phyloP scores from a whole-genome alignment of 345 rosid genomes.

The Lepidium didymum region DNA sequence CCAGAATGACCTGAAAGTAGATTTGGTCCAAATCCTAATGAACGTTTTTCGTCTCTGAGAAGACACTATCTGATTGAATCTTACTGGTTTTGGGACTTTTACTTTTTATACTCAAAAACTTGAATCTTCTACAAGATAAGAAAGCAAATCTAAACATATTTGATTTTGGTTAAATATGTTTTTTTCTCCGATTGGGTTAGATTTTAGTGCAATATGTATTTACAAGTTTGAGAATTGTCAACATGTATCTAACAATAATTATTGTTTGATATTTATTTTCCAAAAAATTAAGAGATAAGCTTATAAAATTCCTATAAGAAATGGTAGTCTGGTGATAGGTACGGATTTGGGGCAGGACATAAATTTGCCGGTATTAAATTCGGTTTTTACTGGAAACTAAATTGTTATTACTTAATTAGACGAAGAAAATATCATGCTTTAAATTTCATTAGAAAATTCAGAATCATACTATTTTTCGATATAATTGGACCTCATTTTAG shows the following conservation, averaged over 20 bases:
- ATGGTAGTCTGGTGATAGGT: no score
- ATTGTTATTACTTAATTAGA: no score
- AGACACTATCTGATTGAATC: neutral
- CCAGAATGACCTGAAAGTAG: conserved; percentile 4
- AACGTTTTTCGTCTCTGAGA: neutral
- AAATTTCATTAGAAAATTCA: no score
- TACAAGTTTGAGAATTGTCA: neutral
- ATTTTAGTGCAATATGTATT: neutral
- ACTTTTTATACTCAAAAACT: neutral
- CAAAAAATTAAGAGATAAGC: no score
- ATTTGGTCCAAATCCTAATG: conserved; percentile 15
- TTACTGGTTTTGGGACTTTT: conserved; percentile 2
- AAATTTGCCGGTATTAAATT: no score
- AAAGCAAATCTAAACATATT: neutral
- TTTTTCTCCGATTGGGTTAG: neutral
- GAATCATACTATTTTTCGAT: no score
- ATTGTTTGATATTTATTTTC: neutral
- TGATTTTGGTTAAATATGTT: neutral
- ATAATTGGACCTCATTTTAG: no score
- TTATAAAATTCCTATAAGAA: no score
- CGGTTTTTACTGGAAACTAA: no score
- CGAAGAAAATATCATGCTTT: no score
- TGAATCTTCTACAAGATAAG: neutral
- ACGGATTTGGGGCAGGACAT: no score
- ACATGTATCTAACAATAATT: neutral